Evolutionary conservation across 257 asterid genomes (phyloP).

Genomic region (Ballota nigra): DNA sequence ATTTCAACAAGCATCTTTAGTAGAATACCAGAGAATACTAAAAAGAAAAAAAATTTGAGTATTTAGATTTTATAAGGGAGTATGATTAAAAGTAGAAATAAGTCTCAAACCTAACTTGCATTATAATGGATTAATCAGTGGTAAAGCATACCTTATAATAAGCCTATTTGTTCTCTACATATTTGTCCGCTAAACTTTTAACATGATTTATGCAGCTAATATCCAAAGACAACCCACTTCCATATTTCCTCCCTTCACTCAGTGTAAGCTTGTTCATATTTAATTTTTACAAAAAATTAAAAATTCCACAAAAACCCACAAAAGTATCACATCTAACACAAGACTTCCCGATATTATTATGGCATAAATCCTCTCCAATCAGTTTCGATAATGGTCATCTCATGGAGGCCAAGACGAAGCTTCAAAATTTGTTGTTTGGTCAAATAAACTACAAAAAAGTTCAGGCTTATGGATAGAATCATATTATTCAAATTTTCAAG

Average conservation of each 20-base stretch:
- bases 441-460: neutral
- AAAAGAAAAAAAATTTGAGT: neutral
- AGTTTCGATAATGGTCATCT: neutral
- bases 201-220: neutral
- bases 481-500: constrained; percentile 22
- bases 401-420: neutral
- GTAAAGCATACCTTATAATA: neutral
- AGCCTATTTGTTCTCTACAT: neutral
- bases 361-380: no score
- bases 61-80: neutral
- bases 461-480: constrained; percentile 8
- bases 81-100: neutral
- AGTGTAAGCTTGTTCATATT: neutral
- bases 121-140: neutral
- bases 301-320: neutral
- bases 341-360: no score
- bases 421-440: neutral
- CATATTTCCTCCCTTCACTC: neutral
- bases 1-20: neutral
- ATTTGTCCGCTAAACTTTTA: neutral
- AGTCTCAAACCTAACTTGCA: neutral
- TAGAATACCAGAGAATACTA: neutral
- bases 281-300: neutral
- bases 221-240: neutral
- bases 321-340: neutral